A percentile compares a stretch with the other conserved stretches of the same genome.
Conservation (phyloP, 768 basidiomycete genomes). For the Lepiota subincarnata region DNA sequence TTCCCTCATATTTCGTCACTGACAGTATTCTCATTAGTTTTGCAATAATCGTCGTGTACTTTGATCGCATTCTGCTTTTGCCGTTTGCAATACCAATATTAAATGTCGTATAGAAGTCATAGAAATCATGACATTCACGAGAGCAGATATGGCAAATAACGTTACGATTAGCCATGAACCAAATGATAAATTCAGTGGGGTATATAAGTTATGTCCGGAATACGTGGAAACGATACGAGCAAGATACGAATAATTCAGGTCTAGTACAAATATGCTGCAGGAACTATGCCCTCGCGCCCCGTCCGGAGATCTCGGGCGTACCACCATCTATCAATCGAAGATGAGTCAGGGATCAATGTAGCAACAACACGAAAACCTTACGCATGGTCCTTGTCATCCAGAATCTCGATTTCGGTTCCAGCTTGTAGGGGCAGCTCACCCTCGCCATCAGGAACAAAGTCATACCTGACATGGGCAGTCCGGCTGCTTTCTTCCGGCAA, state of each 20-base stretch:
- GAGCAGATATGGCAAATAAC: neutral
- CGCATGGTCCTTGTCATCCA: conserved; percentile 80
- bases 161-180: conserved; percentile 4
- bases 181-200: conserved; percentile 3
- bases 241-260: conserved; percentile 28
- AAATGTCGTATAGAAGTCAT: conserved; percentile 11
- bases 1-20: neutral
- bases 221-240: conserved; percentile 31
- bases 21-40: conserved; percentile 19
- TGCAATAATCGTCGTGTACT: conserved; percentile 21
- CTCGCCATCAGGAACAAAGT: conserved; percentile 74
- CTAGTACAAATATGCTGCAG: conserved; percentile 88
- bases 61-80: neutral
- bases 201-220: conserved; percentile 14
- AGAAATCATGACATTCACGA: conserved; percentile 12
- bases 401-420: conserved; percentile 68
- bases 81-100: conserved; percentile 3
- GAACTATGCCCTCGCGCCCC: conserved; percentile 86
- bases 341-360: conserved; percentile 15
- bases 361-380: conserved; percentile 34
- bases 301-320: conserved; percentile 78
- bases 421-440: conserved; percentile 70
- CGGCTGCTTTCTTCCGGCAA: conserved; percentile 65
- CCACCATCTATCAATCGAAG: conserved; percentile 71
- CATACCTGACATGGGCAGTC: conserved; percentile 76